A percentile compares a stretch with the other conserved stretches of the same genome.
Evolutionary conservation across 192 early-diverging fungal genomes (phyloP).

Genomic region (Coemansia javaensis): DNA sequence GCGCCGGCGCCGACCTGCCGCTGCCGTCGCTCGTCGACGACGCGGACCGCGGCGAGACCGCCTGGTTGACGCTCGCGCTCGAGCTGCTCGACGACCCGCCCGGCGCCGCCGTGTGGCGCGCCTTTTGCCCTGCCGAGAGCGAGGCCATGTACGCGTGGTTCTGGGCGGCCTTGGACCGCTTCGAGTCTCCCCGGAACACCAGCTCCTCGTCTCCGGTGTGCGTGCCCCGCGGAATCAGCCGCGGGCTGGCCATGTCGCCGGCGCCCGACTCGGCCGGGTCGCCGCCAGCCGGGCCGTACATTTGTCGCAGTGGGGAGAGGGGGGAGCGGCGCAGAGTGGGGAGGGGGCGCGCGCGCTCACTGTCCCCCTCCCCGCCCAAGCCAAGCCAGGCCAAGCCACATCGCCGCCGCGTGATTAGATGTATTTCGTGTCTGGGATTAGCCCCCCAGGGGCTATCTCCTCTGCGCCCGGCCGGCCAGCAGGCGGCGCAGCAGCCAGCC

Average conservation of each 20-base stretch:
- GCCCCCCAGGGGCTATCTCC: too few species aligned
- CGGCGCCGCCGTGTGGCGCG: constrained; percentile 16
- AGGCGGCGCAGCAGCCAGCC: neutral
- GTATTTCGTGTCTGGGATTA: too few species aligned
- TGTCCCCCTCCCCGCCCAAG: too few species aligned
- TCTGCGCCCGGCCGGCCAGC: too few species aligned
- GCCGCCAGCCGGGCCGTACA: constrained; percentile 34
- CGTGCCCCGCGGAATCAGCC: constrained; percentile 43
- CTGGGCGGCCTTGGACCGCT: constrained; percentile 34
- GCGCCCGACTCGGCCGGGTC: constrained; percentile 28
- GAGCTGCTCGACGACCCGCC: constrained; percentile 33
- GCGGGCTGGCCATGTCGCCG: constrained; percentile 21
- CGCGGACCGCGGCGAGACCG: constrained; percentile 8
- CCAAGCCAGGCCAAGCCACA: too few species aligned
- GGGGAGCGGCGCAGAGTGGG: too few species aligned
- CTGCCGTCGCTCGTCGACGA: constrained; percentile 18
- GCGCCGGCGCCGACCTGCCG: constrained; percentile 3
- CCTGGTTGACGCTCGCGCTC: constrained; percentile 32
- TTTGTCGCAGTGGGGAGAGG: too few species aligned
- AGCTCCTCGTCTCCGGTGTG: constrained; percentile 41
- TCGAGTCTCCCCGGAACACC: constrained; percentile 43
- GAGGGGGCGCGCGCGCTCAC: too few species aligned
- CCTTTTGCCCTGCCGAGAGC: constrained; percentile 41
- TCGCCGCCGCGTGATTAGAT: too few species aligned
- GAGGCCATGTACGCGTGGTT: constrained; percentile 50